Conservation (phyloP, 148 eudicot species). For the Vaccinium vitisidaea region DNA sequence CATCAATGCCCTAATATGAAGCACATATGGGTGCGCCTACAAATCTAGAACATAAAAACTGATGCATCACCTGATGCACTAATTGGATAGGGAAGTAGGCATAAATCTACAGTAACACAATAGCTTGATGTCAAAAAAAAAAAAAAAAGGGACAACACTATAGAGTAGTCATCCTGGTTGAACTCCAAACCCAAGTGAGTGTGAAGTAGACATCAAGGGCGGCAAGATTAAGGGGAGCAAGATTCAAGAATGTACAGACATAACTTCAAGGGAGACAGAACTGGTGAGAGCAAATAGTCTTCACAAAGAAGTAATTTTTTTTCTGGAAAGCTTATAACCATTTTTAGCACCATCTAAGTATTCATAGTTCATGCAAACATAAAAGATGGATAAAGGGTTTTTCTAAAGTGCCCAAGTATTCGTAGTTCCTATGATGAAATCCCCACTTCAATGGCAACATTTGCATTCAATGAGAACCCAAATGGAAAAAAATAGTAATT, state of each 20-base stretch:
- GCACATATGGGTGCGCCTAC: background rate
- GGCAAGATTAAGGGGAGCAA: background rate
- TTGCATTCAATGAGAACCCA: background rate
- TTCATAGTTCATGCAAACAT: background rate
- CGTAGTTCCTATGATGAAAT: background rate
- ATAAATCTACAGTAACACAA: background rate
- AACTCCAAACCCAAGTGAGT: background rate
- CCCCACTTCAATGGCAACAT: background rate
- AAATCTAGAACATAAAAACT: background rate
- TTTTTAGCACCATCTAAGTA: slow-evolving; percentile 1
- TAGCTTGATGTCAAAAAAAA: background rate
- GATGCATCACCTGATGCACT: background rate
- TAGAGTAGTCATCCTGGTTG: background rate
- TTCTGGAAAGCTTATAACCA: background rate
- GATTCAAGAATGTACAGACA: background rate
- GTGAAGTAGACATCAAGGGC: background rate
- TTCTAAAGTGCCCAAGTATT: background rate
- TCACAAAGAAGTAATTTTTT: background rate
- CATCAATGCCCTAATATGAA: background rate
- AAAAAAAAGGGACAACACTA: background rate
- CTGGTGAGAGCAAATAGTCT: background rate
- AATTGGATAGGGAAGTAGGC: background rate
- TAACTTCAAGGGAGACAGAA: background rate
- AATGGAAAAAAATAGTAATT: background rate
- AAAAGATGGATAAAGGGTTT: background rate